A percentile compares a stretch with the other conserved stretches of the same genome.
Evolutionary conservation across 768 basidiomycete genomes (phyloP).

Genomic region (Termitomyces sp.): DNA sequence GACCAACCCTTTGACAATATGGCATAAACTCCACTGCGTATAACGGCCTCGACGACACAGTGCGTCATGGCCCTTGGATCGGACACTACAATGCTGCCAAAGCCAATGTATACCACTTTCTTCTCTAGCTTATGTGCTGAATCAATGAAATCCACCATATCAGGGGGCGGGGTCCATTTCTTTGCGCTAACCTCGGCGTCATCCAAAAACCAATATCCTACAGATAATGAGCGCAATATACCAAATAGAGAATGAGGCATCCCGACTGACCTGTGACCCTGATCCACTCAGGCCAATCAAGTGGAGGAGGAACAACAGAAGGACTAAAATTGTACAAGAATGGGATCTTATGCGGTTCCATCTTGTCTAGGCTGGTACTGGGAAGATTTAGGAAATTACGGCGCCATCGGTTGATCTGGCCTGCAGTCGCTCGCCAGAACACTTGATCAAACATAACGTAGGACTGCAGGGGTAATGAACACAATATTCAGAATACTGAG

Average conservation of each 20-base stretch:
- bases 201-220: conserved; percentile 97
- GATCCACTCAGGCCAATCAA: conserved; percentile 99
- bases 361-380: conserved; percentile 86
- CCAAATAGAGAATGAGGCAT: neutral
- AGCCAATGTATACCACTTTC: conserved; percentile 97
- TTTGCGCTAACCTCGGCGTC: conserved; percentile 85
- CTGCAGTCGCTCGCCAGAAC: conserved; percentile 93
- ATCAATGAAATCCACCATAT: conserved; percentile 80
- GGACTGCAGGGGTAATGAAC: conserved; percentile 45
- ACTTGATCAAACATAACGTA: conserved; percentile 98
- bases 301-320: conserved; percentile 81
- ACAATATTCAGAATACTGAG: neutral
- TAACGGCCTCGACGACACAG: conserved; percentile 84
- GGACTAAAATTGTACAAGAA: conserved; percentile 98
- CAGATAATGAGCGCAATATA: neutral
- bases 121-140: conserved; percentile 68
- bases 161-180: conserved; percentile 86
- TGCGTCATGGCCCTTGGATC: conserved; percentile 92
- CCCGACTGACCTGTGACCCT: conserved; percentile 69
- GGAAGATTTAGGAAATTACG: conserved; percentile 70
- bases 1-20: conserved; percentile 99
- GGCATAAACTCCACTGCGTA: conserved; percentile 82
- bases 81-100: conserved; percentile 95
- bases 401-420: conserved; percentile 95
- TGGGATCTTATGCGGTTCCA: conserved; percentile 97